Evolutionary conservation across 805 yeast genomes (phyloP), one percentile per base, ranked within the genome.

Genomic region (Vanderwaltozyma tropicalis): DNA sequence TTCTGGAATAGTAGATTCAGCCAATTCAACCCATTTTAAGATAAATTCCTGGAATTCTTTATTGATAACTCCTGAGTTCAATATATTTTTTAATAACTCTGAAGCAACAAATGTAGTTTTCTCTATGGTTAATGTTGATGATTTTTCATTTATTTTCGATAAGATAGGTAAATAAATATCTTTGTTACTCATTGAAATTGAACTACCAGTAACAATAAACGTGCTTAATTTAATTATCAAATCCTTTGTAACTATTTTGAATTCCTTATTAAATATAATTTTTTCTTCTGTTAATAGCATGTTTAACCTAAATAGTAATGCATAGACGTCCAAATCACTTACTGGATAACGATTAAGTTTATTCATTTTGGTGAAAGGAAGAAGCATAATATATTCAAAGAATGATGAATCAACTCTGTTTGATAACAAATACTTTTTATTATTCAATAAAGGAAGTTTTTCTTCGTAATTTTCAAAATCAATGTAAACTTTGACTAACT

Each of bases 311-410:
- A 55, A 52, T 1, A 75, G 37, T 1, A 72, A 49, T 4, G 68
- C 72, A 17, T 72, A 63, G 8, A 69, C 57, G 46, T 78, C 84
- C 24, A 70, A 46, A 22, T 67, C 68, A 11, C 69, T 53, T 8
- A 63, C 59, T 3, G 77, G 72, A 18, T 67, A 50, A 35, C 67
- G 63, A 12, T 54, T 45, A 1, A 57, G 43, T 1, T 39, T 45
- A 10, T 41, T 41, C 13, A 72, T 32, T 10, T 51, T 45, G 1
- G 48, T 32, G 10, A 59, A 40, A 2, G 68, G 58, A 1, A 58
- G 38, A 4, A 61, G 46, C 0, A 63, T 47, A 19, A 69, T 43
- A 27, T 52, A 51, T 28, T 67, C 68, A 44, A 61, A 59, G 45
- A 59, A 63, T 5, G 66, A 53, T 1, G 49, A 37, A 1, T 50